These are phyloP conservation scores for Alternaria incomplexa DNA, from an alignment of 2,329 filamentous ascomycete species.

Conservation along the genomic window DNA sequence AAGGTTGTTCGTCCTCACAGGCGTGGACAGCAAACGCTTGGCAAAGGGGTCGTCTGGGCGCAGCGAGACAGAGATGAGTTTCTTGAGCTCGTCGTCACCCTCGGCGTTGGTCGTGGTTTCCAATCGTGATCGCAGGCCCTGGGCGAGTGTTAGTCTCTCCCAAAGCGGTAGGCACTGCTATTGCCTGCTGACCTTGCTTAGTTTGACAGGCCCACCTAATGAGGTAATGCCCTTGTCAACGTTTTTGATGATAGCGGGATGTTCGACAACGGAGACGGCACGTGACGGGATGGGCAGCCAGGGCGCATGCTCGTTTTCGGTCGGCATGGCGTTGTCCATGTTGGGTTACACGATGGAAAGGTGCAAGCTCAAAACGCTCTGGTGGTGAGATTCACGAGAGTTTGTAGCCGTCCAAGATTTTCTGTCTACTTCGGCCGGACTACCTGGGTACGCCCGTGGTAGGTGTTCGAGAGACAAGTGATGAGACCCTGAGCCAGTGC, in stretches of 20 bases:
- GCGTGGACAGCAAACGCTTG: conserved; percentile 78
- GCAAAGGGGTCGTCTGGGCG: conserved; percentile 80
- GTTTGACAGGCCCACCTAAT: conserved; percentile 62
- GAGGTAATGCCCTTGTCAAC: conserved; percentile 68
- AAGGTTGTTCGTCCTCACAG: conserved; percentile 78
- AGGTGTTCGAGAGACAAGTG: not conserved
- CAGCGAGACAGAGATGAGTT: conserved; percentile 71
- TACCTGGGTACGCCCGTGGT: not conserved
- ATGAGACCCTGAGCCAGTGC: not conserved
- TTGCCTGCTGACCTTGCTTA: conserved; percentile 56
- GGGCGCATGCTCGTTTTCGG: conserved; percentile 37
- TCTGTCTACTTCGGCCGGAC: not conserved
- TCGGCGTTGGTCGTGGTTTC: conserved; percentile 28
- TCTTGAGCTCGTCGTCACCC: conserved; percentile 50
- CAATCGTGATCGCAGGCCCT: conserved; percentile 39
- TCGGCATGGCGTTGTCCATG: conserved; percentile 10
- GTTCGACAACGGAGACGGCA: conserved; percentile 67
- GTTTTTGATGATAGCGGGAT: conserved; percentile 70
- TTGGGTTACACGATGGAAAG: not conserved
- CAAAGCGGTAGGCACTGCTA: conserved; percentile 1
- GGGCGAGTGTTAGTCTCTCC: conserved; percentile 14
- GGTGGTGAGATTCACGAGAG: conserved; percentile 1
- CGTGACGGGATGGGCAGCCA: conserved; percentile 60
- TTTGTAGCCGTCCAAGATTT: not conserved
- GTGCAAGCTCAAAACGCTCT: not conserved